These are phyloP conservation scores for Eutrema heterophyllum DNA, from an alignment of 345 rosid genomes.

Conservation along the genomic window DNA sequence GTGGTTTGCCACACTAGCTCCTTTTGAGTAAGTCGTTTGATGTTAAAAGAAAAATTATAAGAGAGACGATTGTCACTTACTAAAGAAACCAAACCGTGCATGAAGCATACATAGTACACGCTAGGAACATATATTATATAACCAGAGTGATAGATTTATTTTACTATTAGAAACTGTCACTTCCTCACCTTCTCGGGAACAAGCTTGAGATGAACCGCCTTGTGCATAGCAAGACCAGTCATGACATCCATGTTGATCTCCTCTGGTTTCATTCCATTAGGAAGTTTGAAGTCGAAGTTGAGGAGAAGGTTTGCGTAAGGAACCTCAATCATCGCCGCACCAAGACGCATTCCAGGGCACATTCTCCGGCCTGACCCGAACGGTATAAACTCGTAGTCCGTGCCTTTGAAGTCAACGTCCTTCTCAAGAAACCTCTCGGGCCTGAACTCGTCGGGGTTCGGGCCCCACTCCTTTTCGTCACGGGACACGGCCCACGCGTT, in stretches of 20 bases:
- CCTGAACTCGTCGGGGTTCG: not conserved
- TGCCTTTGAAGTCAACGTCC: constrained; percentile 25
- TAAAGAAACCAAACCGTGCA: too few species aligned
- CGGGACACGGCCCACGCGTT: constrained; percentile 40
- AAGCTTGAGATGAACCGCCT: too few species aligned
- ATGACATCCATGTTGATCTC: not conserved
- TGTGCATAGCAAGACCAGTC: too few species aligned
- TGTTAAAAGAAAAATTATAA: too few species aligned
- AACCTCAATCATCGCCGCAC: constrained; percentile 12
- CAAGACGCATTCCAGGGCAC: constrained; percentile 30
- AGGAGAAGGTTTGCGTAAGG: not conserved
- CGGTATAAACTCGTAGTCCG: constrained; percentile 22
- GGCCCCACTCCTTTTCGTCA: constrained; percentile 36
- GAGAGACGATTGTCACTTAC: too few species aligned
- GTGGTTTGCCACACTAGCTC: too few species aligned
- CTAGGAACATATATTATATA: too few species aligned
- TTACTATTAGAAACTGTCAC: too few species aligned
- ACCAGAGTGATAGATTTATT: too few species aligned
- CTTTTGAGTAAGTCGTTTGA: too few species aligned
- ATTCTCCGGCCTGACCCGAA: constrained; percentile 29
- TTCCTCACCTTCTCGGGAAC: not conserved
- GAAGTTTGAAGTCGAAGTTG: constrained; percentile 16
- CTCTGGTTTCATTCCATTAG: not conserved
- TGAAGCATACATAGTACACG: too few species aligned
- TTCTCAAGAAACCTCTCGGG: constrained; percentile 17